Percentiles rank a stretch among this genome's conserved stretches.
Evolutionary conservation across 768 basidiomycete species (phyloP).

Genomic region (Xerocomus spinulosus): DNA sequence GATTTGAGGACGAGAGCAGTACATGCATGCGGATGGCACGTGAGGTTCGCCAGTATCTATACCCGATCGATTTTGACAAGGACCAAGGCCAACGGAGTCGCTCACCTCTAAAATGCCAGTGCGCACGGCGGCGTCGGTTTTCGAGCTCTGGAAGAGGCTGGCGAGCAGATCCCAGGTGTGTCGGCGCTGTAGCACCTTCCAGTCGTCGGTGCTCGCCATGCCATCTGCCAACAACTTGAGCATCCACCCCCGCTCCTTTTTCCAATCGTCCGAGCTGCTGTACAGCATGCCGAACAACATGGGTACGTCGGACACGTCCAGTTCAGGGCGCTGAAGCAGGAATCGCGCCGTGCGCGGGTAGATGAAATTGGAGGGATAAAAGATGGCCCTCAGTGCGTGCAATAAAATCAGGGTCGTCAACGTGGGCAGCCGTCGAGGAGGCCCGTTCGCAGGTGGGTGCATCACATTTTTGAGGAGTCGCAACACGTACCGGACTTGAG

Average conservation of each 20-base stretch:
- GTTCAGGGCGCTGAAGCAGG: conserved; percentile 79
- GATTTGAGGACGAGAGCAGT: conserved; percentile 69
- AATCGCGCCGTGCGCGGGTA: conserved; percentile 86
- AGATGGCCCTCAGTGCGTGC: conserved; percentile 76
- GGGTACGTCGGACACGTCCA: conserved; percentile 82
- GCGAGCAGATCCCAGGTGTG: conserved; percentile 89
- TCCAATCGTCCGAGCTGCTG: conserved; percentile 73
- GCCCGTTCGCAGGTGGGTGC: conserved; percentile 42
- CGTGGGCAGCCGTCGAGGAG: conserved; percentile 60
- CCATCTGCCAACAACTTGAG: conserved; percentile 78
- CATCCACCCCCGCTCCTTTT: conserved; percentile 88
- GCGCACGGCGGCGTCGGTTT: conserved; percentile 48
- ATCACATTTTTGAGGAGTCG: conserved; percentile 29
- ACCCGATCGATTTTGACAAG: too few species aligned
- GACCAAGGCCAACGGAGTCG: conserved; percentile 2
- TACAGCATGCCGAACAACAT: conserved; percentile 89
- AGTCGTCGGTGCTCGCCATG: conserved; percentile 70
- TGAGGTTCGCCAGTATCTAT: conserved; percentile 72
- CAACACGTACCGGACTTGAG: conserved; percentile 70
- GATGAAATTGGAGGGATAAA: conserved; percentile 83
- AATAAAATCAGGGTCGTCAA: conserved; percentile 77
- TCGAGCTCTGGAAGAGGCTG: conserved; percentile 69
- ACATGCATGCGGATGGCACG: conserved; percentile 63
- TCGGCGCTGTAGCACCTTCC: conserved; percentile 72
- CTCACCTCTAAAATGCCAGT: conserved; percentile 64